Base-by-base conservation (phyloP, 345 rosid species). In the Citrus medica region DNA sequence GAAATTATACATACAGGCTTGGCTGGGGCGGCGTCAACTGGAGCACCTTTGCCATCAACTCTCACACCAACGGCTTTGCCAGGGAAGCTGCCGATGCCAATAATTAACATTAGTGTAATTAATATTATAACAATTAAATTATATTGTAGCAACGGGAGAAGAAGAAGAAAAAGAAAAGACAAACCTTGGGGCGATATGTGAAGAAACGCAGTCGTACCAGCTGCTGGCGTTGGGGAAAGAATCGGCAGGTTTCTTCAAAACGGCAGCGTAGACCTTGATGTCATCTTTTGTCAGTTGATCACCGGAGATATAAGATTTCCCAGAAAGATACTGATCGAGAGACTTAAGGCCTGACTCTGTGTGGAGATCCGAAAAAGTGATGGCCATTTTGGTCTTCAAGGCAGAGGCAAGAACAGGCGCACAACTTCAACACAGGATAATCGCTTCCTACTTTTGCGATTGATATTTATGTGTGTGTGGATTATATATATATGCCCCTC, bases 311-410 rank as follows among this genome's bases (percentile, higher is more conserved):
- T 89, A 93, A 7, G 95, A 80, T 83, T 93, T 92, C 3, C 95
- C 94, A 24, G 88, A 81, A 69, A 95, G 96, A 81, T 82, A 88
- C 72, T 81, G 88, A 46, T 95, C 93, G 8, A 95, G 95, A 59
- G 96, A 72, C 81, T 92, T 92, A 79, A 95, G 86, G 67, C 99
- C 99, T 6, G 91, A 76, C 27, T 92, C 96, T 3, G 97, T 87
- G 91, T 91, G 92, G 74, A 95, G 96, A 91, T 95, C 92, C 58
- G 97, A 82, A 77, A 93, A 95, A 9, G 91, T 88, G 81, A 91
- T 62, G 13, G 97, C 97, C 99, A 95, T 95, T 84, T 33, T 21
- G 1, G 8, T 19, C 7, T 32, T 32, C 8, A 37, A 62, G 6
- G 9, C 58, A 17, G 7, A 1, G 22, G 58, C 22, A 17, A 53